Conservation (phyloP, 306 rosid genomes). For the barrel medic (Medicago truncatula) region MtrunA17r5.0-ANR NC_053045.1:36390001-36390500, state of each 20-base stretch:
- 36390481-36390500: background rate
- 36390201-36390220: background rate
- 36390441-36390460: conserved; percentile 18
- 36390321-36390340: background rate
- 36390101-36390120: conserved; percentile 1
- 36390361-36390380: background rate
- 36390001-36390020: conserved; percentile 42
- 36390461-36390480: background rate
- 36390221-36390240: background rate
- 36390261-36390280: conserved; percentile 36
- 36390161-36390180: conserved; percentile 52
- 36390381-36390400: background rate
- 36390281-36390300: conserved; percentile 33
- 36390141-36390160: conserved; percentile 33
- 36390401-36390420: background rate
- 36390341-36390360: background rate
- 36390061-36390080: conserved; percentile 39
- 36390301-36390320: background rate
- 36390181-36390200: background rate
- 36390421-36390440: background rate
- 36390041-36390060: background rate
- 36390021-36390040: conserved; percentile 38
- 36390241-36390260: conserved; percentile 10
- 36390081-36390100: conserved; percentile 30
- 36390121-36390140: conserved; percentile 42